Evolutionary conservation across 306 rosid species (phyloP).

Genomic region (Trichosanthes cucumerina): DNA sequence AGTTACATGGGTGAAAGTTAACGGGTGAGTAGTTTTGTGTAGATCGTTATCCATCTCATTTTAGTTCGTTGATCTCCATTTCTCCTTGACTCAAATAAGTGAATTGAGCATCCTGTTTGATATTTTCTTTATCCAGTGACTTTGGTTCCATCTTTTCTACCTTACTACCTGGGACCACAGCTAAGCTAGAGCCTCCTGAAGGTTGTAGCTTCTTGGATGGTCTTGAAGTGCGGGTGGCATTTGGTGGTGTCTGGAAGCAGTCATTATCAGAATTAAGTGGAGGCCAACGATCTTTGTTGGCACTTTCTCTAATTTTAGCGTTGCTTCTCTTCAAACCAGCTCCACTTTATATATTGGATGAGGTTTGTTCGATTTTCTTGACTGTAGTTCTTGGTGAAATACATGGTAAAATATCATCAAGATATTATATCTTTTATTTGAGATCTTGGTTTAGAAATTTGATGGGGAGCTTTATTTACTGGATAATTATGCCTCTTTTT

Average conservation of each 20-base stretch:
- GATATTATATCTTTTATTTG: background rate
- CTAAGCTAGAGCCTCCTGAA: slow-evolving; percentile 93
- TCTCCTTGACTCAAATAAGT: background rate
- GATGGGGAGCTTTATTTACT: background rate
- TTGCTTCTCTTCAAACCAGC: slow-evolving; percentile 97
- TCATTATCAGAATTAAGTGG: slow-evolving; percentile 95
- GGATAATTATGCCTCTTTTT: background rate
- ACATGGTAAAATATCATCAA: background rate
- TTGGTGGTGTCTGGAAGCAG: slow-evolving; percentile 97
- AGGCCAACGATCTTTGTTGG: slow-evolving; percentile 95
- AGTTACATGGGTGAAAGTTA: slow-evolving; percentile 91
- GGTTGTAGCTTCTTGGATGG: slow-evolving; percentile 92
- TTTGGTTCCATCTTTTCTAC: slow-evolving; percentile 96
- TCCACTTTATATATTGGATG: slow-evolving; percentile 90
- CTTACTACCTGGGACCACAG: slow-evolving; percentile 85
- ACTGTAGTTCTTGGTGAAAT: background rate
- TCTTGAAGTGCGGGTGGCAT: slow-evolving; percentile 95
- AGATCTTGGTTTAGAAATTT: background rate
- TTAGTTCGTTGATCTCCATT: slow-evolving; percentile 9
- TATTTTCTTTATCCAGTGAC: slow-evolving; percentile 44
- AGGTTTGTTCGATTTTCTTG: slow-evolving; percentile 35
- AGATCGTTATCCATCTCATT: background rate
- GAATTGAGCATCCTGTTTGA: background rate
- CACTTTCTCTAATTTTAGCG: slow-evolving; percentile 86
- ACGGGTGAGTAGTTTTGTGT: slow-evolving; percentile 35